These are phyloP conservation scores for Bipolaris bicolor DNA, from an alignment of 2,329 filamentous ascomycete genomes.

Conservation along the genomic window DNA sequence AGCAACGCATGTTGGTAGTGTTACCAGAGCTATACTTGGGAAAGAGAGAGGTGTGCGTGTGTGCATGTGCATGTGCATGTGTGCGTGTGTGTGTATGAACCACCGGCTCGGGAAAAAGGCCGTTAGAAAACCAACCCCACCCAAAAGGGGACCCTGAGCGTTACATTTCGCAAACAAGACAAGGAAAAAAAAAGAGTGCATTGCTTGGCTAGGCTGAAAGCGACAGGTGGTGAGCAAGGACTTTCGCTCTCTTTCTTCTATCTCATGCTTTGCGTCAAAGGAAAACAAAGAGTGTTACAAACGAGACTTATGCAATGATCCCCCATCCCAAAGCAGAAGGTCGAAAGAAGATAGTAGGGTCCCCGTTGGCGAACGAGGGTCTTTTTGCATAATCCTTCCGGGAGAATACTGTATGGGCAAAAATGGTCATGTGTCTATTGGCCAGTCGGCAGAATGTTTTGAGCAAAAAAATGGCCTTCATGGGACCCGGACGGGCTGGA, in stretches of 20 bases:
- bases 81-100: too few relatives aligned
- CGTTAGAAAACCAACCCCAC: too few relatives aligned
- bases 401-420: conserved; percentile 11
- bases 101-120: too few relatives aligned
- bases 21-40: too few relatives aligned
- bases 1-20: too few relatives aligned
- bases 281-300: not conserved
- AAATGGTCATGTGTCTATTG: conserved; percentile 11
- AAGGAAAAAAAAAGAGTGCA: too few relatives aligned
- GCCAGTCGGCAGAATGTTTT: conserved; percentile 5
- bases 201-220: too few relatives aligned
- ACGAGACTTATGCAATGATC: conserved; percentile 6
- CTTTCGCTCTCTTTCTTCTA: too few relatives aligned
- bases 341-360: conserved; percentile 7
- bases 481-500: not conserved
- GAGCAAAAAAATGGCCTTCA: not conserved
- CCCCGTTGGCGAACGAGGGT: conserved; percentile 4
- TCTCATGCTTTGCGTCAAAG: not conserved
- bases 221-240: too few relatives aligned
- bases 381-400: conserved; percentile 20
- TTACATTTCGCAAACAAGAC: too few relatives aligned
- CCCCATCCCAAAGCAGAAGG: conserved; percentile 24
- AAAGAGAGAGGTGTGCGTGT: not conserved
- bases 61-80: too few relatives aligned
- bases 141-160: too few relatives aligned